Evolutionary conservation across 495 filamentous ascomycete genomes (phyloP).

Genomic region (Neurospora sp.): DNA sequence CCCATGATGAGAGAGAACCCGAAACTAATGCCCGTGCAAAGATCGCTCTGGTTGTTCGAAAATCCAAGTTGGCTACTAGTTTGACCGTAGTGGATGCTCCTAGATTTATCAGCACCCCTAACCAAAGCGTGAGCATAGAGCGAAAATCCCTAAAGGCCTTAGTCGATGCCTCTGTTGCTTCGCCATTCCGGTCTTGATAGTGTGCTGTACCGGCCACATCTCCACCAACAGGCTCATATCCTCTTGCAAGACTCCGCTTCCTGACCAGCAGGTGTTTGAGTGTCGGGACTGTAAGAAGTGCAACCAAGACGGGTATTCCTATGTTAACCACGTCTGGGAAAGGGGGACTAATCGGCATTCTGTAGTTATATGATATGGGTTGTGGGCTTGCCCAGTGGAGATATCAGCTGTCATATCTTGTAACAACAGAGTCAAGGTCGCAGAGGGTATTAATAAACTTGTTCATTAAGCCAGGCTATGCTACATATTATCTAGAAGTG

Average conservation of each 20-base stretch:
- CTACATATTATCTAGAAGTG: neutral
- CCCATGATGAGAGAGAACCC: slow-evolving; percentile 7
- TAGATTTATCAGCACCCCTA: slow-evolving; percentile 26
- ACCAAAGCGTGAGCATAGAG: slow-evolving; percentile 25
- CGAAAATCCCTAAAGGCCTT: slow-evolving; percentile 29
- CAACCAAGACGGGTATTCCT: slow-evolving; percentile 1
- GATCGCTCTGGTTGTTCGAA: neutral
- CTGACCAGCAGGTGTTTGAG: neutral
- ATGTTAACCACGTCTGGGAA: slow-evolving; percentile 1
- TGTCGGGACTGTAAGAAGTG: slow-evolving; percentile 5
- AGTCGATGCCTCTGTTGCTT: slow-evolving; percentile 38
- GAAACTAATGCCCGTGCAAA: too few species aligned
- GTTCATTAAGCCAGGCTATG: neutral
- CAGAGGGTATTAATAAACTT: neutral
- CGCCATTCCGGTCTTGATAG: slow-evolving; percentile 46
- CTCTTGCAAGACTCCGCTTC: neutral
- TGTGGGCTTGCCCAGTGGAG: neutral
- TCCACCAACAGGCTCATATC: neutral
- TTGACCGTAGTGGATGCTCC: slow-evolving; percentile 17
- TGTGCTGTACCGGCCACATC: neutral
- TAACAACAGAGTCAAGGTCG: neutral
- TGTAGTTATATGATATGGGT: neutral
- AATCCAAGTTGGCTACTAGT: slow-evolving; percentile 7
- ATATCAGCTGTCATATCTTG: neutral
- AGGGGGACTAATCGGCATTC: slow-evolving; percentile 7